Evolutionary conservation across 768 basidiomycete species (phyloP).

Genomic region (Crepidotus variabilis): DNA sequence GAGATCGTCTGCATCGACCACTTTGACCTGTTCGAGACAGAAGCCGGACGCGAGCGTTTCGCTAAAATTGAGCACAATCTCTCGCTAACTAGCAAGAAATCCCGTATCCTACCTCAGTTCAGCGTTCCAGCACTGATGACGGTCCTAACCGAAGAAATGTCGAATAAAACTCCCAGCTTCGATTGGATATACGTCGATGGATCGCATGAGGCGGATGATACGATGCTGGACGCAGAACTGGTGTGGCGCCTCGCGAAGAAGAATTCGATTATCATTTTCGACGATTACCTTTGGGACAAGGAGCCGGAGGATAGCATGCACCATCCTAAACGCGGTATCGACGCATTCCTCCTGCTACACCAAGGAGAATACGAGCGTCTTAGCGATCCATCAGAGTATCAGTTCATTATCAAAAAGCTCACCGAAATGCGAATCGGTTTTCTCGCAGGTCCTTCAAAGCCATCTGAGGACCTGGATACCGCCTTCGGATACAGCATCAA

Average conservation of each 20-base stretch:
- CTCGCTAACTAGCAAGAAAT: constrained; percentile 35
- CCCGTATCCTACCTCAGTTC: constrained; percentile 47
- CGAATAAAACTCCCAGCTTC: constrained; percentile 34
- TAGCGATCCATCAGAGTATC: constrained; percentile 35
- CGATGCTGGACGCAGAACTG: constrained; percentile 56
- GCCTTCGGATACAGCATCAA: constrained; percentile 45
- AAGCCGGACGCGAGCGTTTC: constrained; percentile 43
- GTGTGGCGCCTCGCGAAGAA: constrained; percentile 51
- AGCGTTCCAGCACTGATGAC: constrained; percentile 48
- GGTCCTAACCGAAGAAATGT: constrained; percentile 44
- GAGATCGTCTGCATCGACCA: constrained; percentile 56
- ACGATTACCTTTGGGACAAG: constrained; percentile 53
- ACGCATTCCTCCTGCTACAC: constrained; percentile 51
- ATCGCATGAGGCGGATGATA: constrained; percentile 57
- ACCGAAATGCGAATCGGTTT: constrained; percentile 53
- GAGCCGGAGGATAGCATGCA: constrained; percentile 44
- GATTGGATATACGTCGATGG: constrained; percentile 62
- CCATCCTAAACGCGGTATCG: constrained; percentile 55
- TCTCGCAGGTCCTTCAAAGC: constrained; percentile 20
- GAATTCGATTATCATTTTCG: constrained; percentile 51
- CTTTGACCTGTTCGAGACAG: constrained; percentile 49
- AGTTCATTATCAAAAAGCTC: constrained; percentile 50
- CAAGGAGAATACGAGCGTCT: constrained; percentile 42
- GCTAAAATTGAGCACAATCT: constrained; percentile 45
- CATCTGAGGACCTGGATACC: constrained; percentile 1